Evolutionary conservation across 1,139 yeast genomes (phyloP).

Genomic region (Sugiyamaella neomexicana): DNA sequence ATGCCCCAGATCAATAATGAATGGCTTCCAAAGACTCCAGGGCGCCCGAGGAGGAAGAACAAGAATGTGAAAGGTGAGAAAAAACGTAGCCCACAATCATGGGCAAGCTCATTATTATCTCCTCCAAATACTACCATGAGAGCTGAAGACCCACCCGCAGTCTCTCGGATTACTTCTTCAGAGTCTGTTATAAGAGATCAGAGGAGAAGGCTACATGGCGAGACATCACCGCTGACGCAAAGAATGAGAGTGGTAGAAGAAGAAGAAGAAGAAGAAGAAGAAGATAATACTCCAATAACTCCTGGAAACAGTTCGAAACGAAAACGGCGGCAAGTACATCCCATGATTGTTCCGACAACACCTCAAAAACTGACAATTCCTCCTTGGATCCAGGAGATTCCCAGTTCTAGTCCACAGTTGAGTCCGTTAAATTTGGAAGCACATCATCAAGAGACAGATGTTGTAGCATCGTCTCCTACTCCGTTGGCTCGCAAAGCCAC

Average conservation of each 20-base stretch:
- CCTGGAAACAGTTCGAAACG: background rate
- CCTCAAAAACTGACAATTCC: conserved; percentile 12
- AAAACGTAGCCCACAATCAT: background rate
- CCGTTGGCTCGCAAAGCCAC: background rate
- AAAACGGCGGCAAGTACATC: too few relatives aligned
- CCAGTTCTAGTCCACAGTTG: conserved; percentile 18
- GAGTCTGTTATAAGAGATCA: conserved; percentile 4
- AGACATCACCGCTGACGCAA: conserved; percentile 9
- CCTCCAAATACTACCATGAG: background rate
- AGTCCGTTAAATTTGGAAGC: conserved; percentile 13
- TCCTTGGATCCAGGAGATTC: conserved; percentile 16
- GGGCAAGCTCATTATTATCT: background rate
- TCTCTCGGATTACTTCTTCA: background rate
- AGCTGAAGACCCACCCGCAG: background rate
- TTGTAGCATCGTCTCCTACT: conserved; percentile 1
- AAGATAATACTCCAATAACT: too few relatives aligned
- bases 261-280: background rate
- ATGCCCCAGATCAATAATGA: background rate
- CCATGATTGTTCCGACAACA: conserved; percentile 1
- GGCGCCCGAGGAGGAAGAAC: background rate
- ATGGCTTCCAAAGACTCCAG: conserved; percentile 8
- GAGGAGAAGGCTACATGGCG: background rate
- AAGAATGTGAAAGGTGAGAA: conserved; percentile 4
- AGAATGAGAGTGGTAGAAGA: conserved; percentile 1
- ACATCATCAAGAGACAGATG: background rate